Conservation (phyloP, 1,284 basidiomycete species). For the Sporisorium reilianum region DNA sequence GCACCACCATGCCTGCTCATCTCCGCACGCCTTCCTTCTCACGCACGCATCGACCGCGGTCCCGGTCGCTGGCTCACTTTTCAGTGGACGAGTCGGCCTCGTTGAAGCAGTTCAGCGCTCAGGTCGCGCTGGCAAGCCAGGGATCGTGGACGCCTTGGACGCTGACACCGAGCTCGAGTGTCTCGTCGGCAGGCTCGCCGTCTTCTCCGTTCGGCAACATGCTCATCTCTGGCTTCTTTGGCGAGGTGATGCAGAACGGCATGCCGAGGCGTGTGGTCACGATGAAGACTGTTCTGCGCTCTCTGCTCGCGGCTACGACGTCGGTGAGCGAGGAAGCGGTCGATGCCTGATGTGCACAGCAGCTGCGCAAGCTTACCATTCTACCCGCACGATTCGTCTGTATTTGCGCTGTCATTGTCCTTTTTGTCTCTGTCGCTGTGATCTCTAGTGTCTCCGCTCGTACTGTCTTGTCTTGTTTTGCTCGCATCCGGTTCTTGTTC, state of each 20-base stretch:
- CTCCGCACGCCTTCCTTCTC: conserved; percentile 29
- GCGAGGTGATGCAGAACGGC: conserved; percentile 42
- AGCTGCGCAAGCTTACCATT: neutral
- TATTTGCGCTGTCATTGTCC: neutral
- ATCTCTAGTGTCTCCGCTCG: neutral
- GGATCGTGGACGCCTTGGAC: conserved; percentile 34
- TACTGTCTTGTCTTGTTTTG: neutral
- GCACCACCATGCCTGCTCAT: conserved; percentile 14
- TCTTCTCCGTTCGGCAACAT: conserved; percentile 41
- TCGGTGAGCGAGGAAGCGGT: conserved; percentile 20
- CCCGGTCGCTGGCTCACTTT: conserved; percentile 40
- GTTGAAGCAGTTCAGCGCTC: conserved; percentile 19
- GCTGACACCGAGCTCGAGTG: conserved; percentile 26
- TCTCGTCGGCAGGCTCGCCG: conserved; percentile 39
- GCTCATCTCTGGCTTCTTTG: conserved; percentile 47
- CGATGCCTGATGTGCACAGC: conserved; percentile 10
- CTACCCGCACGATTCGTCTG: neutral
- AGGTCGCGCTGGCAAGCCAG: conserved; percentile 22
- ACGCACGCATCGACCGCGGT: conserved; percentile 35
- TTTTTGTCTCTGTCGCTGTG: neutral
- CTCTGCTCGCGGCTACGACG: conserved; percentile 27
- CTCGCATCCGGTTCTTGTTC: conserved; percentile 1
- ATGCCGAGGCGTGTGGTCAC: conserved; percentile 41
- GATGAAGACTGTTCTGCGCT: conserved; percentile 35
- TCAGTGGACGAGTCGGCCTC: conserved; percentile 20